phyloP scores from a whole-genome alignment of 495 filamentous ascomycete genomes.

The Neurospora sp. region DNA sequence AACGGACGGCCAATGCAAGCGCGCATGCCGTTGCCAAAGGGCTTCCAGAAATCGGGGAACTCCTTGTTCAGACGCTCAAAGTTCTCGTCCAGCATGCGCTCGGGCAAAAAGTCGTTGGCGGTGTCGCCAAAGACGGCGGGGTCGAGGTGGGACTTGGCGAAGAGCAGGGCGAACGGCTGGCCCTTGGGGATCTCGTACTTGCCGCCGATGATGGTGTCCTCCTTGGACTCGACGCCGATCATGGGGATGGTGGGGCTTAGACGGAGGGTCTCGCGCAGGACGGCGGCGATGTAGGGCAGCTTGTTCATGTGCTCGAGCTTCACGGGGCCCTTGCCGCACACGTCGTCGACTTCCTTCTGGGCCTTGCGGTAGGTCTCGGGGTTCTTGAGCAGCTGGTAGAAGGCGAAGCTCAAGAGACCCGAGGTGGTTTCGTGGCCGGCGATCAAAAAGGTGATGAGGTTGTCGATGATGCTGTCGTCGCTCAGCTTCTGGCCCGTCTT shows the following conservation, averaged over 20 bases:
- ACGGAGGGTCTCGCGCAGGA: slow-evolving; percentile 63
- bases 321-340: slow-evolving; percentile 55
- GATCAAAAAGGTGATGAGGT: slow-evolving; percentile 66
- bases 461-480: slow-evolving; percentile 53
- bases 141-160: slow-evolving; percentile 45
- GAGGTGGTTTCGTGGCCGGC: slow-evolving; percentile 70
- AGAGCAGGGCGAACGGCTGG: slow-evolving; percentile 40
- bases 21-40: slow-evolving; percentile 46
- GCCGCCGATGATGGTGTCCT: slow-evolving; percentile 48
- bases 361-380: slow-evolving; percentile 41
- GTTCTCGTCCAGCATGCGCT: slow-evolving; percentile 53
- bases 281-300: slow-evolving; percentile 38
- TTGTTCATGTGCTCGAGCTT: slow-evolving; percentile 57
- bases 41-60: slow-evolving; percentile 46
- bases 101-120: slow-evolving; percentile 46
- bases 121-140: slow-evolving; percentile 43
- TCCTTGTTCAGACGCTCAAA: slow-evolving; percentile 45
- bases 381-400: slow-evolving; percentile 49
- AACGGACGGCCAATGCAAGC: slow-evolving; percentile 47
- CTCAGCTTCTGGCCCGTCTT: slow-evolving; percentile 55
- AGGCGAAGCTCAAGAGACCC: slow-evolving; percentile 42
- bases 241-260: slow-evolving; percentile 53
- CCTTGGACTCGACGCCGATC: slow-evolving; percentile 31
- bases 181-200: slow-evolving; percentile 54
- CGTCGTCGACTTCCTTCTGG: slow-evolving; percentile 48